A percentile compares a stretch with the other conserved stretches of the same genome.
Evolutionary conservation across 73 alveolate species (phyloP).

Genomic region (Tetrahymena elliotti): DNA sequence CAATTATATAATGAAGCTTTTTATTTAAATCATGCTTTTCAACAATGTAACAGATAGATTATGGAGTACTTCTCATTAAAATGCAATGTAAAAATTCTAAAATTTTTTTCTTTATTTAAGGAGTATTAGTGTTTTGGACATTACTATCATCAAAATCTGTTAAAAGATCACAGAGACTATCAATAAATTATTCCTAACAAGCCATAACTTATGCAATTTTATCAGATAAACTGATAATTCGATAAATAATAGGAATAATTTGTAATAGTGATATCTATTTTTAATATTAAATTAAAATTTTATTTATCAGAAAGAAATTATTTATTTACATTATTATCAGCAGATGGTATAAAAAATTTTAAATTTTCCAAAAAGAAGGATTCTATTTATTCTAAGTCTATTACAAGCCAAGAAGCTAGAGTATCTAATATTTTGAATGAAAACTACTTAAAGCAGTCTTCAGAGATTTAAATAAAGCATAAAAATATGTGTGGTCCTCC

Average conservation of each 20-base stretch:
- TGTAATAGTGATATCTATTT: not conserved
- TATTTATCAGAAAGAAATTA: not conserved
- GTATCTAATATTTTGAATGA: not conserved
- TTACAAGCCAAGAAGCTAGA: not conserved
- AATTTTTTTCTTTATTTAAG: not conserved
- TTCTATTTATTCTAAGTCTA: not conserved
- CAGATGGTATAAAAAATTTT: not conserved
- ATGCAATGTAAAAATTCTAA: not conserved
- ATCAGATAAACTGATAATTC: not conserved
- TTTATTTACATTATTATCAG: not conserved
- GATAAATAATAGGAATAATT: not conserved
- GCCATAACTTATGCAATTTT: not conserved
- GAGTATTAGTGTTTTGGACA: not conserved
- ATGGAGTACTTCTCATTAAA: not conserved
- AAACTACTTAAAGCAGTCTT: not conserved
- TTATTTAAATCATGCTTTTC: not conserved
- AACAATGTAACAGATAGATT: not conserved
- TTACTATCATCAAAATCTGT: not conserved
- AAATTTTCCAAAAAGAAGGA: not conserved
- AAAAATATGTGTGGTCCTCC: not conserved
- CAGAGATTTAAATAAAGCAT: not conserved
- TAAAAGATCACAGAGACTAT: not conserved
- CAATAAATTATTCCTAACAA: not conserved
- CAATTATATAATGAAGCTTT: not conserved
- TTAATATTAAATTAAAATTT: not conserved